Percentiles rank a stretch among this genome's conserved stretches.
Conservation (phyloP, 2,329 filamentous ascomycete species). For the Geoglossum cookeanum region DNA sequence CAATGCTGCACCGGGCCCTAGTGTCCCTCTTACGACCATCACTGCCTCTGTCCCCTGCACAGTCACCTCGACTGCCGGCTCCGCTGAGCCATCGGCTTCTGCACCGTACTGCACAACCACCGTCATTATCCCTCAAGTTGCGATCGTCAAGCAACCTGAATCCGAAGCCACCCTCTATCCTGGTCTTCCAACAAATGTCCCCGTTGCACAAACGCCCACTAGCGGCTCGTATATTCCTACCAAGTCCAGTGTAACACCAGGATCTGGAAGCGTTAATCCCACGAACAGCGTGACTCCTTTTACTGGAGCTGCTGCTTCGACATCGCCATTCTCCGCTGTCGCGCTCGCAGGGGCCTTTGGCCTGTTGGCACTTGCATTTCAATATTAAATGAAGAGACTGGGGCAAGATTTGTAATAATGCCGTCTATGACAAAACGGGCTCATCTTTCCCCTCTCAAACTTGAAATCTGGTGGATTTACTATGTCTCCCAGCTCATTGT, state of each 20-base stretch:
- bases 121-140: constrained; percentile 29
- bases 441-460: too few relatives aligned
- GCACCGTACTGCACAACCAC: background rate
- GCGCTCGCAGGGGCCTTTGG: background rate
- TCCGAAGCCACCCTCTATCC: background rate
- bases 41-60: constrained; percentile 19
- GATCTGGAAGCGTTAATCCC: background rate
- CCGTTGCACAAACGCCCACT: background rate
- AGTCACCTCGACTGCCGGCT: constrained; percentile 27
- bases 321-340: background rate
- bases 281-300: background rate
- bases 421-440: too few relatives aligned
- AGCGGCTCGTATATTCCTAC: background rate
- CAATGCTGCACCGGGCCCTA: background rate
- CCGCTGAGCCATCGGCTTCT: constrained; percentile 25
- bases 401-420: too few relatives aligned
- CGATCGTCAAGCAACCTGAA: constrained; percentile 19
- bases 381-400: background rate
- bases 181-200: background rate
- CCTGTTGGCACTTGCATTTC: background rate
- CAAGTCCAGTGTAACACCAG: background rate
- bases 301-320: background rate
- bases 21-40: constrained; percentile 27
- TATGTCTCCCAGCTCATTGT: too few relatives aligned
- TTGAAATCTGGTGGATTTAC: too few relatives aligned